Evolutionary conservation across 352 stramenopile species (phyloP).

Genomic region (Globisporangium cystogenes): DNA sequence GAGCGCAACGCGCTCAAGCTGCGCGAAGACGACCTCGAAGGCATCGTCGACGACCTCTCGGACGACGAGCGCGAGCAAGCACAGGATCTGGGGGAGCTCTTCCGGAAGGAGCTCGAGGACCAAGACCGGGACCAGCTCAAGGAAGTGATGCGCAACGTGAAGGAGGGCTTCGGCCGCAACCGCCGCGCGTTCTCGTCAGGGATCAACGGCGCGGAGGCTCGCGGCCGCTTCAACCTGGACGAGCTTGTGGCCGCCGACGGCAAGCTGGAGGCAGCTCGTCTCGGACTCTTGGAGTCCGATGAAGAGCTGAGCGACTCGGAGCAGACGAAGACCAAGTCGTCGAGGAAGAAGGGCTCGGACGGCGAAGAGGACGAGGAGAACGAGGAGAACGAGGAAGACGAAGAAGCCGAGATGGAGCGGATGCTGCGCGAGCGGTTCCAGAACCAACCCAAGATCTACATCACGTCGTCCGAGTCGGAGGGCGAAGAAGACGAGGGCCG

Average conservation of each 20-base stretch:
- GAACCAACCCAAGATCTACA: slow-evolving; percentile 84
- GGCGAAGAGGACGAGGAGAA: slow-evolving; percentile 8
- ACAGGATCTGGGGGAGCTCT: slow-evolving; percentile 68
- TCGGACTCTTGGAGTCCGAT: slow-evolving; percentile 76
- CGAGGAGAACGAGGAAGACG: slow-evolving; percentile 43
- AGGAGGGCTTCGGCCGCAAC: slow-evolving; percentile 83
- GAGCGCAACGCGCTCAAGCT: slow-evolving; percentile 69
- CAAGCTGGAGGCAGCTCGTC: slow-evolving; percentile 67
- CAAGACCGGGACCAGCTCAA: slow-evolving; percentile 68
- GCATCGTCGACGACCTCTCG: slow-evolving; percentile 84
- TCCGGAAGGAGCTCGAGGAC: slow-evolving; percentile 62
- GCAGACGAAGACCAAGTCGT: slow-evolving; percentile 28
- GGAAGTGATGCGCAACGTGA: slow-evolving; percentile 87
- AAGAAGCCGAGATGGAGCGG: slow-evolving; percentile 81
- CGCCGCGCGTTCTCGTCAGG: slow-evolving; percentile 63
- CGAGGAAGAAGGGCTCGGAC: slow-evolving; percentile 16
- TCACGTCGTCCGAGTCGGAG: slow-evolving; percentile 82
- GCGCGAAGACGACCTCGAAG: slow-evolving; percentile 73
- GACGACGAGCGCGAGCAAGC: slow-evolving; percentile 70
- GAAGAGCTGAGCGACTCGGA: slow-evolving; percentile 58
- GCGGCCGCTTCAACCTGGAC: slow-evolving; percentile 80
- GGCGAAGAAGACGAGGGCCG: slow-evolving; percentile 43
- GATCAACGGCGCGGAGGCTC: slow-evolving; percentile 43
- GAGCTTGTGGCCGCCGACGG: slow-evolving; percentile 79
- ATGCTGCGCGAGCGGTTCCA: slow-evolving; percentile 60